Evolutionary conservation across 1,139 yeast species (phyloP), one percentile per base, ranked within the genome.

Genomic region (Hansenula sp.): DNA sequence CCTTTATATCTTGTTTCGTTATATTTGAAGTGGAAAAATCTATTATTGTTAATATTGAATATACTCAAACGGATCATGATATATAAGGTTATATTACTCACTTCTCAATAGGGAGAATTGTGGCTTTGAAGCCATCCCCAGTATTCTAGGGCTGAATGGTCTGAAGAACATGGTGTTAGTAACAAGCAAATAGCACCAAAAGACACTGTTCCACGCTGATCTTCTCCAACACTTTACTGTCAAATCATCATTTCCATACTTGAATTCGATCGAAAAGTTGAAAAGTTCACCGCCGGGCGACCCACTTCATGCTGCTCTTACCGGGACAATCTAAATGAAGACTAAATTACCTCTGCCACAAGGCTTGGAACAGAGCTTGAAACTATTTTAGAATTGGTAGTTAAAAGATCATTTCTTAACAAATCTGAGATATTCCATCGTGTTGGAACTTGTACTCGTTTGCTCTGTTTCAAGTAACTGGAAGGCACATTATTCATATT

Each of bases 1-100:
- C 11, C 18, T 10, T 29, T 6, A 24, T n/a, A 12, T 21, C 34
- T n/a, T 37, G 29, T 5, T n/a, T 30, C 34, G 34, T 30, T 29
- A 37, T 37, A 13, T n/a, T 19, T 30, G 34, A 30, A 4, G 34
- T 16, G n/a, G 40, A n/a, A 8, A 37, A 37, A 12, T 24, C 40
- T 37, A 21, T 30, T 21, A n/a, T 17, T 13, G 38, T 25, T 36
- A 36, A 30, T 36, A 27, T 17, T 8, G 25, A 9, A 21, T 9
- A 21, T 21, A 18, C 21, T n/a, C n/a, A n/a, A n/a, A n/a, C n/a
- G n/a, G n/a, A n/a, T n/a, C 7, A 17, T 30, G 17, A 16, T 32
- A 5, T 4, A 7, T 15, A 11, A 33, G 11, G 7, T 21, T 21
- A 31, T 31, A 4, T 12, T 10, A 35, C 30, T 12, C 16, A 35